Evolutionary conservation across 352 stramenopile species (phyloP).

Genomic region (Phytopythium sindhum): DNA sequence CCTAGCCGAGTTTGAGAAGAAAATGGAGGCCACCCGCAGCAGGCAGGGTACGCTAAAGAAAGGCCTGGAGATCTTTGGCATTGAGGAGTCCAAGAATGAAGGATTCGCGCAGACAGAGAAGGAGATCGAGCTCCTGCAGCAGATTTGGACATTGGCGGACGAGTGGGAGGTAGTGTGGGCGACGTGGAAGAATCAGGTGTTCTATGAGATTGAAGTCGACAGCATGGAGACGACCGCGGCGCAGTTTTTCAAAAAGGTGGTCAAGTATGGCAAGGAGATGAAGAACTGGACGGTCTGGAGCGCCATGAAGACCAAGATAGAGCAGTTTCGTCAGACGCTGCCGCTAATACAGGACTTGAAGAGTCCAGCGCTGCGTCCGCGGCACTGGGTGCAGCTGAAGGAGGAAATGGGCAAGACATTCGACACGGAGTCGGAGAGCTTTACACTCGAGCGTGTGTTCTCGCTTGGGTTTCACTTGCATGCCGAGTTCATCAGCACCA

Average conservation of each 20-base stretch:
- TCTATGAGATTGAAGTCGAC: constrained; percentile 90
- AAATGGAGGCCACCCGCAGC: constrained; percentile 74
- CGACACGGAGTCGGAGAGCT: constrained; percentile 65
- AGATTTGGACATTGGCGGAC: constrained; percentile 88
- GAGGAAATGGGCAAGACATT: constrained; percentile 86
- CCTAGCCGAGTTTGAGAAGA: constrained; percentile 87
- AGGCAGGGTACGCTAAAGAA: constrained; percentile 81
- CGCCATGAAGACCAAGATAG: constrained; percentile 92
- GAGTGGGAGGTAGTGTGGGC: constrained; percentile 91
- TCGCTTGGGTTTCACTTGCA: constrained; percentile 86
- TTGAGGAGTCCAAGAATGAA: constrained; percentile 86
- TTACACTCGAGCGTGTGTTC: constrained; percentile 87
- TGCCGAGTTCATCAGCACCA: constrained; percentile 89
- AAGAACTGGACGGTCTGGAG: constrained; percentile 91
- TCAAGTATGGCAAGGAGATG: constrained; percentile 92
- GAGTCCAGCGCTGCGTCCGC: constrained; percentile 80
- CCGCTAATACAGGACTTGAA: constrained; percentile 93
- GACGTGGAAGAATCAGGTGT: constrained; percentile 91
- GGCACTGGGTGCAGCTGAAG: constrained; percentile 89
- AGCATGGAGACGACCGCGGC: constrained; percentile 88
- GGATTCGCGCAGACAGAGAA: constrained; percentile 83
- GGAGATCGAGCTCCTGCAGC: constrained; percentile 85
- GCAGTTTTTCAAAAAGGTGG: constrained; percentile 91
- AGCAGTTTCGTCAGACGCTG: constrained; percentile 90
- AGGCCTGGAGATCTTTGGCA: constrained; percentile 92